These are phyloP conservation scores for Camellia granthamiana DNA, from an alignment of 148 eudicot species.

Conservation along the genomic window DNA sequence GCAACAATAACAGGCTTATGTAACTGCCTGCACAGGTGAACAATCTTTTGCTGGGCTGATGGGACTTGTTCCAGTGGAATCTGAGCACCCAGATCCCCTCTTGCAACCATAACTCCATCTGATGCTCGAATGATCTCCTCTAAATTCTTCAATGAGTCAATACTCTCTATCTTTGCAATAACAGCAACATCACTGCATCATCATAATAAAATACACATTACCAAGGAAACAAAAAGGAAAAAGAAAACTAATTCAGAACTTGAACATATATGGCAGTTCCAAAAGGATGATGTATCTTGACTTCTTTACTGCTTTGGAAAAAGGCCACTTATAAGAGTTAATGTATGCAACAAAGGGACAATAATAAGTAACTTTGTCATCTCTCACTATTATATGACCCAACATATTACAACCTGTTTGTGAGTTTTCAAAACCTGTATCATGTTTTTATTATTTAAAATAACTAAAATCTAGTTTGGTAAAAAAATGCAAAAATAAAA, in stretches of 20 bases:
- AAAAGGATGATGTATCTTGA: background rate
- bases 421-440: too few species aligned
- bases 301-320: background rate
- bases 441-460: too few species aligned
- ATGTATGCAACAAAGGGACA: background rate
- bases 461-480: too few species aligned
- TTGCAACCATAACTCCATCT: slow-evolving; percentile 97
- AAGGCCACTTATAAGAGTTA: background rate
- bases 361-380: slow-evolving; percentile 3
- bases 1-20: slow-evolving; percentile 95
- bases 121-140: slow-evolving; percentile 88
- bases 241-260: background rate
- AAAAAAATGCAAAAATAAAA: too few species aligned
- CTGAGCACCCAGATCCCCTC: slow-evolving; percentile 98
- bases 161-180: slow-evolving; percentile 93
- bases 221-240: background rate
- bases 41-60: slow-evolving; percentile 82
- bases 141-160: slow-evolving; percentile 84
- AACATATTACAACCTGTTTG: too few species aligned
- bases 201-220: background rate
- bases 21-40: slow-evolving; percentile 72
- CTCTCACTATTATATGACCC: background rate
- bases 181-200: slow-evolving; percentile 72
- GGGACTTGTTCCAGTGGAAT: slow-evolving; percentile 98
- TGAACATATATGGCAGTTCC: background rate